Conservation (phyloP, 1,284 basidiomycete species). For the Cerioporus squamosus region DNA sequence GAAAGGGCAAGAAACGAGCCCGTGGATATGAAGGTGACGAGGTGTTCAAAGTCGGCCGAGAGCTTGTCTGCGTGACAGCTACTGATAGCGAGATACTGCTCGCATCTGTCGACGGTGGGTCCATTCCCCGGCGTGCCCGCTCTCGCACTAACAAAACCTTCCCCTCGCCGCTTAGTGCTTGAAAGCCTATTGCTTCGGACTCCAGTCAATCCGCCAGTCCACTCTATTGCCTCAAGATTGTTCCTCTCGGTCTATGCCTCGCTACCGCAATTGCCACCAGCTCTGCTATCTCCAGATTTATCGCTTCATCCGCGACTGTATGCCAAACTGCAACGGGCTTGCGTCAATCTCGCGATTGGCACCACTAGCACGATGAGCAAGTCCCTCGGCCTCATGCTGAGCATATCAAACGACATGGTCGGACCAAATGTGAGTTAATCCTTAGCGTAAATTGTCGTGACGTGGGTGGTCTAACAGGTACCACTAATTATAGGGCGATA, state of each 20-base stretch:
- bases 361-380: conserved; percentile 62
- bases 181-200: conserved; percentile 50
- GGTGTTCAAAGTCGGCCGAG: conserved; percentile 61
- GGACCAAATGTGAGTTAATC: conserved; percentile 22
- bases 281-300: conserved; percentile 58
- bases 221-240: conserved; percentile 62
- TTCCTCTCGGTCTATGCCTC: conserved; percentile 59
- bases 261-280: conserved; percentile 58
- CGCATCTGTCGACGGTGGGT: conserved; percentile 65
- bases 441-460: not conserved
- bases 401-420: conserved; percentile 13
- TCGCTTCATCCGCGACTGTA: conserved; percentile 50
- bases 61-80: conserved; percentile 50
- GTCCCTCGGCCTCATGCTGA: conserved; percentile 54
- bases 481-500: conserved; percentile 15
- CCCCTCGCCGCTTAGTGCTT: conserved; percentile 9
- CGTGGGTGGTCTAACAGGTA: not conserved
- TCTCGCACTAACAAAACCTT: not conserved
- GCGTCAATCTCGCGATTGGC: conserved; percentile 54
- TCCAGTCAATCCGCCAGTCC: conserved; percentile 54
- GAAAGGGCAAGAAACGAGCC: conserved; percentile 76
- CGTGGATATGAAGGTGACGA: conserved; percentile 82
- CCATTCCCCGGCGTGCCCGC: not conserved
- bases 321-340: conserved; percentile 49
- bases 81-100: conserved; percentile 61